phyloP scores from a whole-genome alignment of 208 protist species.

The Trypanosoma platydactyli region DNA sequence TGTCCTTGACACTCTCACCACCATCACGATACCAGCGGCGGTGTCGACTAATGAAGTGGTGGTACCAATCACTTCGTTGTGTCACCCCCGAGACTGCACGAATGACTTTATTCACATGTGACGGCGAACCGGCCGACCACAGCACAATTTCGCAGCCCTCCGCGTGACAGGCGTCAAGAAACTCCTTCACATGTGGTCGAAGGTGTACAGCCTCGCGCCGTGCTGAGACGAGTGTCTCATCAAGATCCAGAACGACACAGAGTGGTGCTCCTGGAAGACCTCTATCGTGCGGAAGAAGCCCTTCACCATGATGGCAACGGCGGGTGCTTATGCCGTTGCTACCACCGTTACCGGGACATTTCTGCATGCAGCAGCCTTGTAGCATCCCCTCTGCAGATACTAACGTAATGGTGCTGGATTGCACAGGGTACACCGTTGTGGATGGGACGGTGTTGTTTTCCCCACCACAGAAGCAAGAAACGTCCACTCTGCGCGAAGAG shows the following conservation, averaged over 20 bases:
- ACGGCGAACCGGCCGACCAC: conserved; percentile 61
- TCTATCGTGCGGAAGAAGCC: conserved; percentile 17
- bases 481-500: not conserved
- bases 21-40: conserved; percentile 54
- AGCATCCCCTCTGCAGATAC: conserved; percentile 8
- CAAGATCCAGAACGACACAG: conserved; percentile 77
- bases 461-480: not conserved
- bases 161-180: conserved; percentile 51
- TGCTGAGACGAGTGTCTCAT: conserved; percentile 77
- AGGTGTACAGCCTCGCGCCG: conserved; percentile 52
- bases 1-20: conserved; percentile 59
- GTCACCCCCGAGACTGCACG: conserved; percentile 42
- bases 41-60: conserved; percentile 81
- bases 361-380: no score
- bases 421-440: not conserved
- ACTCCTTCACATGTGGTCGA: conserved; percentile 49
- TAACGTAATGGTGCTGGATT: not conserved
- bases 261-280: conserved; percentile 29
- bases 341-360: no score
- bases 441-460: not conserved
- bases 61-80: conserved; percentile 62
- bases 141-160: conserved; percentile 75
- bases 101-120: conserved; percentile 73
- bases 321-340: no score
- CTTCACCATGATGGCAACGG: not conserved